Evolutionary conservation across 768 basidiomycete genomes (phyloP).

Genomic region (Mycena venus): DNA sequence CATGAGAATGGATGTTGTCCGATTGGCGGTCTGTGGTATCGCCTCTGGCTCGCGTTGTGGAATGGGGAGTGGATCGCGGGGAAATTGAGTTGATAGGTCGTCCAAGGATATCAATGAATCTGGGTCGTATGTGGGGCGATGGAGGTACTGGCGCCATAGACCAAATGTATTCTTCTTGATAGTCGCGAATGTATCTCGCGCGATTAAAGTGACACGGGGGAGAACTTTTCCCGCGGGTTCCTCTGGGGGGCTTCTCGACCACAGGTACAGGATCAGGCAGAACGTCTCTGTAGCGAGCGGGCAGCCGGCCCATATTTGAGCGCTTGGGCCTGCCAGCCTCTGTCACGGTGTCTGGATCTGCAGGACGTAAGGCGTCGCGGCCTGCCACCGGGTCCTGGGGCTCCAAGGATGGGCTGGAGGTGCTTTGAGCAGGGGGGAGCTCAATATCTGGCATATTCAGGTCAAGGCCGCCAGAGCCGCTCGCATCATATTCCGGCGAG

Average conservation of each 20-base stretch:
- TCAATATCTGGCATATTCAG: not conserved
- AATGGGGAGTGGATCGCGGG: too few species aligned
- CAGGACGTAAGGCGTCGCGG: not conserved
- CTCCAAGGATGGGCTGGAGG: not conserved
- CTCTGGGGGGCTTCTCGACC: not conserved
- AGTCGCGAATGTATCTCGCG: conserved; percentile 19
- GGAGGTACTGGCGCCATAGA: conserved; percentile 21
- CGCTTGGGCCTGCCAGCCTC: not conserved
- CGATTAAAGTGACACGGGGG: conserved; percentile 14
- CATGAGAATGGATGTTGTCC: not conserved
- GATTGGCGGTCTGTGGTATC: not conserved
- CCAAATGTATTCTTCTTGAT: conserved; percentile 13
- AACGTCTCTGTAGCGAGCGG: not conserved
- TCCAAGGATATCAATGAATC: conserved; percentile 9
- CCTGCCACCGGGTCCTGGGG: too few species aligned
- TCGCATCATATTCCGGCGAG: not conserved
- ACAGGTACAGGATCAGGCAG: not conserved
- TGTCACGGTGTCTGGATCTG: not conserved
- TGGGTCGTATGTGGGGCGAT: conserved; percentile 29
- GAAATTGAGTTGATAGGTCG: conserved; percentile 12
- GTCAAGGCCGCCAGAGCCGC: not conserved
- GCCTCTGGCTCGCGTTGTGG: too few species aligned
- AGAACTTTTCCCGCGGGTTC: not conserved
- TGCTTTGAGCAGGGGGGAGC: not conserved
- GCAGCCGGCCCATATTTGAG: not conserved